Evolutionary conservation across 75 land plant genomes (phyloP).

Genomic region (Azolla pinnata): DNA sequence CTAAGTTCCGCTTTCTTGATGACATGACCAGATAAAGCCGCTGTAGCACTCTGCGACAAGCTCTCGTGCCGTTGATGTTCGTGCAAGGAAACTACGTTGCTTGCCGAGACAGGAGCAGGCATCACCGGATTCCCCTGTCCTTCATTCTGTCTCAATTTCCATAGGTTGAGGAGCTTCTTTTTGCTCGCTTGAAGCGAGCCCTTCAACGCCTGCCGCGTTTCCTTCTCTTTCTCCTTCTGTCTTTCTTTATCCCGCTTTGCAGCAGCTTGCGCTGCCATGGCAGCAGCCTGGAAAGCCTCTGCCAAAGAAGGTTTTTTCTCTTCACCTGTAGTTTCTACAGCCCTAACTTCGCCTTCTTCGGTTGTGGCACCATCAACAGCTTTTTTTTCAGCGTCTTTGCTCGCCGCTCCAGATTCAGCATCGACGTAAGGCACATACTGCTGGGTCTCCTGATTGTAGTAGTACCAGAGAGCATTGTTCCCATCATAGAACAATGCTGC

Average conservation of each 20-base stretch:
- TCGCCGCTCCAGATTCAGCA: conserved; percentile 18
- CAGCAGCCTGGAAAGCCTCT: conserved; percentile 95
- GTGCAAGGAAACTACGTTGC: too few species aligned
- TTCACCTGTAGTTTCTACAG: conserved; percentile 1
- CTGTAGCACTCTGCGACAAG: too few species aligned
- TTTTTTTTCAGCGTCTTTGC: conserved; percentile 31
- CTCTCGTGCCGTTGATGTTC: background rate
- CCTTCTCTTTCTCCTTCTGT: conserved; percentile 41
- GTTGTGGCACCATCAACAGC: conserved; percentile 24
- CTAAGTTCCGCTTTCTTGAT: background rate
- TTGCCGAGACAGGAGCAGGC: background rate
- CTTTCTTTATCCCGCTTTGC: conserved; percentile 93
- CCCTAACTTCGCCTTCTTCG: background rate
- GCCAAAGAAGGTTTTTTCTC: conserved; percentile 67
- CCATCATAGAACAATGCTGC: conserved; percentile 99
- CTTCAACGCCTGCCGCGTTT: conserved; percentile 72
- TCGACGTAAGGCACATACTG: conserved; percentile 70
- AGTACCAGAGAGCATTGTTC: conserved; percentile 84
- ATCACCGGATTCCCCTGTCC: conserved; percentile 29
- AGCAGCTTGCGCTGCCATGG: conserved; percentile 71
- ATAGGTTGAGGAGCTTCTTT: conserved; percentile 70
- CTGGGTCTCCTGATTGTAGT: conserved; percentile 71
- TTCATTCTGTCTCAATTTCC: conserved; percentile 94
- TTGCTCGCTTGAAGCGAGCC: conserved; percentile 62
- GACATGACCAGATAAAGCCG: background rate